Percentiles rank a stretch among this genome's conserved stretches.
phyloP scores from a whole-genome alignment of 2,329 filamentous ascomycete genomes.

The Neofusicoccum cordaticola region DNA sequence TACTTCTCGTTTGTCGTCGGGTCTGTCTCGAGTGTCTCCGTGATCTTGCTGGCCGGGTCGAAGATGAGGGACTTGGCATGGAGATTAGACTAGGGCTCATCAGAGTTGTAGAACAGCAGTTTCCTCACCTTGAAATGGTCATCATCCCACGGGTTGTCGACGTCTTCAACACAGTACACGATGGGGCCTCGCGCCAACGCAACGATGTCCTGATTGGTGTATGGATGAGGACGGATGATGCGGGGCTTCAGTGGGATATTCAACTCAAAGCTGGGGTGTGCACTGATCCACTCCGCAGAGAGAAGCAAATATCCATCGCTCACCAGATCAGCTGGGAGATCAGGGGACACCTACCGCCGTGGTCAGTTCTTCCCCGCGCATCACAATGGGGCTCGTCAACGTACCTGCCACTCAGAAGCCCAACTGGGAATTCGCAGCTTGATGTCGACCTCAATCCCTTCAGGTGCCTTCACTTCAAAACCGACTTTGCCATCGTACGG shows the following conservation, averaged over 20 bases:
- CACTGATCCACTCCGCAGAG: conserved; percentile 26
- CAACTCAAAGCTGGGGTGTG: conserved; percentile 29
- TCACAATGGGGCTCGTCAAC: not conserved
- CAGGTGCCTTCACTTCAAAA: conserved; percentile 42
- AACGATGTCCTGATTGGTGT: conserved; percentile 55
- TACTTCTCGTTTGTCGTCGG: not conserved
- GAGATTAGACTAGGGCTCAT: conserved; percentile 22
- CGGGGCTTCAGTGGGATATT: conserved; percentile 42
- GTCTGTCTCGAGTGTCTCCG: not conserved
- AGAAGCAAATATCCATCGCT: conserved; percentile 41
- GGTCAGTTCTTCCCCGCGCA: not conserved
- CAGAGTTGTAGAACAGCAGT: not conserved
- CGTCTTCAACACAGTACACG: conserved; percentile 60
- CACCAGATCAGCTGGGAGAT: too few species aligned
- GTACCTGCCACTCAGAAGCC: conserved; percentile 38
- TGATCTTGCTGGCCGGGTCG: not conserved
- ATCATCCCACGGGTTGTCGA: conserved; percentile 55
- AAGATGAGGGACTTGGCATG: conserved; percentile 6
- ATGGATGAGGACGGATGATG: conserved; percentile 54
- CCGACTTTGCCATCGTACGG: conserved; percentile 55
- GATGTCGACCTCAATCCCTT: conserved; percentile 39
- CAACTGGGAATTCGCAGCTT: conserved; percentile 56
- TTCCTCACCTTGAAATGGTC: conserved; percentile 51
- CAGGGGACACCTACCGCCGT: not conserved
- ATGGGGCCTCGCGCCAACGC: conserved; percentile 57